A percentile compares a stretch with the other conserved stretches of the same genome.
Evolutionary conservation across 2,329 filamentous ascomycete species (phyloP).

Genomic region (Nemania abortiva): DNA sequence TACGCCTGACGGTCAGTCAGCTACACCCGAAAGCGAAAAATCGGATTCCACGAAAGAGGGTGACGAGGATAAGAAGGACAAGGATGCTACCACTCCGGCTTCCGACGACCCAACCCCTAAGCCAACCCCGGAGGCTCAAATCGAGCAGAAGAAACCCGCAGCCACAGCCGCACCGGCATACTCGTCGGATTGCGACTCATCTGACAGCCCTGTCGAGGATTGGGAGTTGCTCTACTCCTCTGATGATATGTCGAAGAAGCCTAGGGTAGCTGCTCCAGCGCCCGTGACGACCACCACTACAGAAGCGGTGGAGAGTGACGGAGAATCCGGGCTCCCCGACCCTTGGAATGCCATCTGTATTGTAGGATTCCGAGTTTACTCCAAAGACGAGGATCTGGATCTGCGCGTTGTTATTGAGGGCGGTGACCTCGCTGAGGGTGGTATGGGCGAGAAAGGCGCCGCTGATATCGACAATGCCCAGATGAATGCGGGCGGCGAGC

Average conservation of each 20-base stretch:
- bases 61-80: conserved; percentile 24
- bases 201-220: conserved; percentile 70
- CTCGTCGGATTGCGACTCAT: conserved; percentile 66
- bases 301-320: conserved; percentile 52
- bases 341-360: conserved; percentile 59
- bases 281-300: conserved; percentile 42
- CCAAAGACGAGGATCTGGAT: conserved; percentile 63
- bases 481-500: conserved; percentile 65
- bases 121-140: conserved; percentile 2
- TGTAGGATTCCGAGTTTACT: conserved; percentile 57
- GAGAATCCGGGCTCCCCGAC: conserved; percentile 57
- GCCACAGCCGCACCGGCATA: conserved; percentile 44
- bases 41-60: conserved; percentile 24
- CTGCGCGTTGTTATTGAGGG: conserved; percentile 69
- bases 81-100: conserved; percentile 20
- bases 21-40: conserved; percentile 29
- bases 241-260: conserved; percentile 68
- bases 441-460: conserved; percentile 68
- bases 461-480: conserved; percentile 69
- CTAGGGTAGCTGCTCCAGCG: conserved; percentile 53
- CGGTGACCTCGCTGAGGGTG: conserved; percentile 63
- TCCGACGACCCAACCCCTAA: conserved; percentile 18
- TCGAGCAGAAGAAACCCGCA: conserved; percentile 19
- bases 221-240: conserved; percentile 70
- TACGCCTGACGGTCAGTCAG: conserved; percentile 21